phyloP scores from a whole-genome alignment of 345 rosid genomes.

The Murraya koenigii region DNA sequence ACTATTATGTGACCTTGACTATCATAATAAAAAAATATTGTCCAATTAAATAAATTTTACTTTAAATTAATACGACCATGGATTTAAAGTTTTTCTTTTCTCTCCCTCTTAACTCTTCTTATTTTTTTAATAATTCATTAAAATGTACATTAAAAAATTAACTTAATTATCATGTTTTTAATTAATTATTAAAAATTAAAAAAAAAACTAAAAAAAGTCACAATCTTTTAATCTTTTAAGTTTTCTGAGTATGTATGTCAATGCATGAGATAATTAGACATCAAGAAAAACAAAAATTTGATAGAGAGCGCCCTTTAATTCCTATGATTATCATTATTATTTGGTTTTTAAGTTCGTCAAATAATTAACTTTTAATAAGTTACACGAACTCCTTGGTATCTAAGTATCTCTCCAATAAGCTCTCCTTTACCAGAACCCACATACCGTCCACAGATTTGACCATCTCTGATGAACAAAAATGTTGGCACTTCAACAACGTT shows the following conservation, averaged over 20 bases:
- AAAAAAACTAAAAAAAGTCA: too few species aligned
- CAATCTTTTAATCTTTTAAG: too few species aligned
- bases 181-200: too few species aligned
- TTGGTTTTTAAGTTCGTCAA: not conserved
- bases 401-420: constrained; percentile 85
- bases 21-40: too few species aligned
- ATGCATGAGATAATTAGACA: too few species aligned
- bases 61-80: not conserved
- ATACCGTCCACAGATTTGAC: constrained; percentile 69
- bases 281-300: not conserved
- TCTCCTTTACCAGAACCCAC: constrained; percentile 97
- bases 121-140: too few species aligned
- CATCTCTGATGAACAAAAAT: constrained; percentile 80
- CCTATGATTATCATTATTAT: not conserved
- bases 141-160: too few species aligned
- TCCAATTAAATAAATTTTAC: not conserved
- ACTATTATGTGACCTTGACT: too few species aligned
- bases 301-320: not conserved
- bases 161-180: too few species aligned
- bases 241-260: not conserved
- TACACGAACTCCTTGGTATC: constrained; percentile 89
- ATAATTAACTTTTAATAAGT: constrained; percentile 29
- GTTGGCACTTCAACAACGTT: constrained; percentile 83
- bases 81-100: too few species aligned
- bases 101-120: too few species aligned